Base-by-base conservation (phyloP, 2,329 filamentous ascomycete species). In the Dendryphion nanum region DNA sequence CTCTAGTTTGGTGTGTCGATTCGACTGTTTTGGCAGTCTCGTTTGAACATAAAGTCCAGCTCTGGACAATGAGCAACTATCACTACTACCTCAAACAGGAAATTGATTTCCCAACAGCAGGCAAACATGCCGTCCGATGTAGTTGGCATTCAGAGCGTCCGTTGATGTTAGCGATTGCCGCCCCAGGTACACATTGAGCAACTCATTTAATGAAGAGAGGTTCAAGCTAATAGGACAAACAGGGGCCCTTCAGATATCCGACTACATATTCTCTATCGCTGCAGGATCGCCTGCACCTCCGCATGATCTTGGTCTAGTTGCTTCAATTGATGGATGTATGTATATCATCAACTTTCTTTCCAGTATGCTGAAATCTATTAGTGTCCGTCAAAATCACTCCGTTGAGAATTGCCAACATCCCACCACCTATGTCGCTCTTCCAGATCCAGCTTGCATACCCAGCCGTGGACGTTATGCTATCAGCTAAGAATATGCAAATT, bases 11-110 rank as follows among this genome's bases (percentile, higher is more conserved):
- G 93, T 98, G 96, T 59, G 77, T 81, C 4, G 91, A 98, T 61
- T 98, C 93, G 0, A 91, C 83, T 2, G 88, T 95, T 1, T 75
- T 98, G 31, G 89, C 91, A 5, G 83, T 96, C n/a, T 74, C 79
- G 1, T 80, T 90, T 51, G 72, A 73, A 20, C 79, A 89, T 47
- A 77, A 81, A 39, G 71, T 93, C n/a, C 93, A 98, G 59, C 72
- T 98, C 1, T 98, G 93, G 93, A 95, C 89, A 1, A 95, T 85
- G 77, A 86, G 89, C 15, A 98, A 98, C 63, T 98, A 98, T 53
- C 88, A 97, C 61, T 98, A 93, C 79, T 97, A 97, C 63, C 74
- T 98, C 13, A 98, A 98, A 69, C 89, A 95, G 62, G 89, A 96
- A 60, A 74, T 96, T 5, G 34, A 37, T 2, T 58, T 61, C 18